Evolutionary conservation across 2,329 filamentous ascomycete genomes (phyloP), one percentile per base, ranked within the genome.

Genomic region (Cercospora berteroae): DNA sequence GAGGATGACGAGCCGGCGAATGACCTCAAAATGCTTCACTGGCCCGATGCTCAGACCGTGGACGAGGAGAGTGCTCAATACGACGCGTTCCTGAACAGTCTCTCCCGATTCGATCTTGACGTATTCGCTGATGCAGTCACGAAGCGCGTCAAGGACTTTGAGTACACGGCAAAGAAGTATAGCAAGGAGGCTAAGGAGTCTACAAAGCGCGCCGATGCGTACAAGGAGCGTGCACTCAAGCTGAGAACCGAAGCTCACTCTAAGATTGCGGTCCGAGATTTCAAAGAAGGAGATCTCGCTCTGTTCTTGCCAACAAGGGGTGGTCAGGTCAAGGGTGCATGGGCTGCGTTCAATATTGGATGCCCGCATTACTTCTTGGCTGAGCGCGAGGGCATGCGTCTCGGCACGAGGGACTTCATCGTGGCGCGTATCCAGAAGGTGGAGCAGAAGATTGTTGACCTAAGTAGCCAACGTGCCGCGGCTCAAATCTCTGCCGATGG

Each of bases 321-420:
- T 77, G 71, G 74, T 2, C 94, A 98, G 80, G 92, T 91, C 42
- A 95, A 93, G 4, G 91, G 94, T 16, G 94, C 95, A 0, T 99
- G 95, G 95, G 95, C 95, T 5, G 95, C 95, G 0, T 99, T 99
- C 85, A 99, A 99, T 75, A 92, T 99, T 33, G 94, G 94, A 1
- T 96, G 94, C 68, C 95, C 95, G 8, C 95, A 99, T 78, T 98
- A 95, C 81, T 99, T 99, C 81, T 85, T 99, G 2, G 91, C 93
- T 39, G 95, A 99, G 79, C 91, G 96, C 77, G 94, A 98, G 74
- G 86, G 86, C 1, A 96, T 99, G 79, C 90, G 92, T 68, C 83
- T 99, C 5, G 88, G 90, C 31, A 89, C 89, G 58, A 87, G 94
- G 39, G 95, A 99, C 77, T 99, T 95, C 93, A 88, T 99, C n/a